phyloP scores from a whole-genome alignment of 2,329 filamentous ascomycete species.

The Arthroderma sp. region DNA sequence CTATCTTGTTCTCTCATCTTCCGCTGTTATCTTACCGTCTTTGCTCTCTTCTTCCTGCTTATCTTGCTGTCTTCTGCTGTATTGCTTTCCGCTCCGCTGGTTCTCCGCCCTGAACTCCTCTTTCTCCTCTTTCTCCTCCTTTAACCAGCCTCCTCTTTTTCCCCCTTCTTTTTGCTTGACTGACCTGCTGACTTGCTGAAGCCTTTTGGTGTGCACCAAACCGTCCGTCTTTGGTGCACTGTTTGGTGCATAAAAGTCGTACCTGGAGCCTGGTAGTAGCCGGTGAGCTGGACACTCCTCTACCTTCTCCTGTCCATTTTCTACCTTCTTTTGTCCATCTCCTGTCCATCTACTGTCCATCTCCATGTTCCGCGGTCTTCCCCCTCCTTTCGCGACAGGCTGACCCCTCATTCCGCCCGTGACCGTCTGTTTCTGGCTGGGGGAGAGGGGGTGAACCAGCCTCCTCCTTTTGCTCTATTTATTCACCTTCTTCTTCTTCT shows the following conservation, averaged over 20 bases:
- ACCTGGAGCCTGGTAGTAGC: neutral
- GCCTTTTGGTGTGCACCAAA: neutral
- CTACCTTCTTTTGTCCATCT: neutral
- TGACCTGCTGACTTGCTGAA: neutral
- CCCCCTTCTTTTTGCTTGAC: neutral
- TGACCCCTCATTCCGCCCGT: neutral
- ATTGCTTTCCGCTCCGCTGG: neutral
- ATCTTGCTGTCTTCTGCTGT: too few species aligned
- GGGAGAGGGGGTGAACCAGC: neutral
- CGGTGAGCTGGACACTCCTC: neutral
- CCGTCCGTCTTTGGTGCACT: neutral
- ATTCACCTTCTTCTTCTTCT: slow-evolving; percentile 2
- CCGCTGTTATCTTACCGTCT: too few species aligned
- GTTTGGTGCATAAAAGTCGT: neutral
- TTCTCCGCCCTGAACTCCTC: neutral
- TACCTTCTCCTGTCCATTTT: neutral
- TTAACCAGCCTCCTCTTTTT: neutral
- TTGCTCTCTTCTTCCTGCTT: too few species aligned
- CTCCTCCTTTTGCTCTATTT: neutral
- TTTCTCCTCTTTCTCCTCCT: neutral
- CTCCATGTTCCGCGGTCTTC: neutral
- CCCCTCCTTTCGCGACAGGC: too few species aligned
- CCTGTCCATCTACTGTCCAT: neutral
- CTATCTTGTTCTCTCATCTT: too few species aligned
- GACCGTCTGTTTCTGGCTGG: neutral